phyloP scores from a whole-genome alignment of 257 asterid species.

The Catharanthus roseus region DNA sequence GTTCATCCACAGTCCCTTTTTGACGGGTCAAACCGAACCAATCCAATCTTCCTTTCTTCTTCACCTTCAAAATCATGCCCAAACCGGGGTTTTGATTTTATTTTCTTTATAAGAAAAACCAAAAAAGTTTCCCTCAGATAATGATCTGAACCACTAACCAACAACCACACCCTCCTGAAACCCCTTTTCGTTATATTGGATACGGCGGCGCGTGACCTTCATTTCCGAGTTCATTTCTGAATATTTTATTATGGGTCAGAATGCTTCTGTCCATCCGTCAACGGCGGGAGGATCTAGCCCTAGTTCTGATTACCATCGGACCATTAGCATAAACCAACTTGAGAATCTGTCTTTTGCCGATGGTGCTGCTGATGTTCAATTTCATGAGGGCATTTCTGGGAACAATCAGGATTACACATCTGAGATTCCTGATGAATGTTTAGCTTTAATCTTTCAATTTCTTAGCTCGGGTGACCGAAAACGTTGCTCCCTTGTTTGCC shows the following conservation, averaged over 20 bases:
- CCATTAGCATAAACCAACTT: slow-evolving; percentile 9
- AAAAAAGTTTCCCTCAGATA: too few relatives aligned
- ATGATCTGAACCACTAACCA: too few relatives aligned
- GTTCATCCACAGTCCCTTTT: background rate
- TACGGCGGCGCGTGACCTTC: too few relatives aligned
- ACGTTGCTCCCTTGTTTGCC: slow-evolving; percentile 59
- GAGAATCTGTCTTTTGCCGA: slow-evolving; percentile 19
- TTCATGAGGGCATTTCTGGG: slow-evolving; percentile 5
- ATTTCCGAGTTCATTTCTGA: background rate
- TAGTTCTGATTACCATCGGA: slow-evolving; percentile 9
- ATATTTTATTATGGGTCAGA: slow-evolving; percentile 25
- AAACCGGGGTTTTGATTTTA: background rate
- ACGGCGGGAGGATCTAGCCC: slow-evolving; percentile 23
- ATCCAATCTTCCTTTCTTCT: background rate
- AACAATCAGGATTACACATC: slow-evolving; percentile 35
- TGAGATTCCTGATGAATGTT: slow-evolving; percentile 75
- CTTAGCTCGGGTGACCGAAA: slow-evolving; percentile 70
- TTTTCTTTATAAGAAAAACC: background rate
- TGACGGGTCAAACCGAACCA: slow-evolving; percentile 29
- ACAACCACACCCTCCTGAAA: too few relatives aligned
- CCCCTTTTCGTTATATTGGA: too few relatives aligned
- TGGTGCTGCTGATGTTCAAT: slow-evolving; percentile 7
- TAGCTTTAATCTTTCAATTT: slow-evolving; percentile 59
- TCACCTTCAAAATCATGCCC: background rate
- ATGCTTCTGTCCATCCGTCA: slow-evolving; percentile 26